Evolutionary conservation across 2,329 filamentous ascomycete genomes (phyloP).

Genomic region (Pseudogymnoascus sp.): DNA sequence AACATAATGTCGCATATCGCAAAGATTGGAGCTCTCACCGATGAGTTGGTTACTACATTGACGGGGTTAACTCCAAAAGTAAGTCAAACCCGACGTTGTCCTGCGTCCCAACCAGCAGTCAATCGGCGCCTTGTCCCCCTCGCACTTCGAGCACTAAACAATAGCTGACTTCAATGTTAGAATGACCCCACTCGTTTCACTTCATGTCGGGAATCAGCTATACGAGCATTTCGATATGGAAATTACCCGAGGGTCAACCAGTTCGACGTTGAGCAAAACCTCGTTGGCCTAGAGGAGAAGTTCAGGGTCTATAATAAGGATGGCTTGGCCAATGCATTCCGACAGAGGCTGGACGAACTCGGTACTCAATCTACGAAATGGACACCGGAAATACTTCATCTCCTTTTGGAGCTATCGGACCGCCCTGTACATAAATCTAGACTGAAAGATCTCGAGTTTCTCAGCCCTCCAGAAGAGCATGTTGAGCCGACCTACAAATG

Average conservation of each 20-base stretch:
- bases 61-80: conserved; percentile 49
- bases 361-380: conserved; percentile 49
- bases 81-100: conserved; percentile 18
- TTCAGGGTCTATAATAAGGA: conserved; percentile 76
- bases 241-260: conserved; percentile 63
- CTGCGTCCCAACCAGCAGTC: neutral
- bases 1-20: conserved; percentile 62
- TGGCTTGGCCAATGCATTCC: conserved; percentile 64
- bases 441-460: conserved; percentile 53
- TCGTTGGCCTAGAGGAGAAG: conserved; percentile 75
- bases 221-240: conserved; percentile 47
- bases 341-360: conserved; percentile 52
- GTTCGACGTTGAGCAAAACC: conserved; percentile 59
- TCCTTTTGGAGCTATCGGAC: conserved; percentile 76
- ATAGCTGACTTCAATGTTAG: conserved; percentile 21
- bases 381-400: conserved; percentile 70
- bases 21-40: conserved; percentile 55
- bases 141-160: neutral
- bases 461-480: conserved; percentile 40
- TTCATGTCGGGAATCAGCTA: conserved; percentile 40
- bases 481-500: conserved; percentile 55
- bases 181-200: conserved; percentile 34
- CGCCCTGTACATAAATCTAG: conserved; percentile 65
- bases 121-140: neutral
- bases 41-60: conserved; percentile 62